Base-by-base conservation (phyloP, 352 stramenopile species). In the Globisporangium parvum region DNA sequence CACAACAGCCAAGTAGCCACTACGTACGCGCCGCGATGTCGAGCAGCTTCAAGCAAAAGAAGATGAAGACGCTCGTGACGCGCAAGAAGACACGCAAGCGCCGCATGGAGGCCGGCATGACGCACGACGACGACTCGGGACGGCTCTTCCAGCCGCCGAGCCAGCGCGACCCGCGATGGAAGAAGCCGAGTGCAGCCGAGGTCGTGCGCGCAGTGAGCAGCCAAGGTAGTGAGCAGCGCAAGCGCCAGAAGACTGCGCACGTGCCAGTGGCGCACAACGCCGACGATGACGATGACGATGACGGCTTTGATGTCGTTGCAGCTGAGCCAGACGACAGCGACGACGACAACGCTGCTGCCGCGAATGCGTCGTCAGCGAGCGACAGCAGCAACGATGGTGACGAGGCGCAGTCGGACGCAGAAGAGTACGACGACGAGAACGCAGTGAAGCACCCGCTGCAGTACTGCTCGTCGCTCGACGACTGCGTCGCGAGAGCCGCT, bases 31-130 rank as follows among this genome's bases (percentile, higher is more conserved):
- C n/a, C n/a, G n/a, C n/a, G 9, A 91, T 91, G 80, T 87, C 77
- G 59, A 91, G 80, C 69, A 88, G 75, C 74, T 91, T 78, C 66
- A 88, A 88, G 74, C 80, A 91, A 66, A 91, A 91, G 63, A 91
- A 91, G 68, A 57, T 86, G 63, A 87, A 85, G 70, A 91, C 77
- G 60, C 66, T 91, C 57, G 71, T 69, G 44, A 91, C 80, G 63
- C 75, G 80, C 47, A 88, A 88, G 74, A 87, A 87, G 56, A 91
- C 80, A 53, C 77, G 74, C 56, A 91, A 91, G 69, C 80, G 80
- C 63, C 77, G 71, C 55, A 77, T 83, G 53, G 52, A 86, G 51
- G 53, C 67, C 42, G 80, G 77, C 3, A 69, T 86, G 64, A 80
- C 68, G 10, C 62, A 76, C 49, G 77, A 86, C n/a, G 80, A 91